Base-by-base conservation (phyloP, 2,329 filamentous ascomycete species). In the Cytospora piceicola region DNA sequence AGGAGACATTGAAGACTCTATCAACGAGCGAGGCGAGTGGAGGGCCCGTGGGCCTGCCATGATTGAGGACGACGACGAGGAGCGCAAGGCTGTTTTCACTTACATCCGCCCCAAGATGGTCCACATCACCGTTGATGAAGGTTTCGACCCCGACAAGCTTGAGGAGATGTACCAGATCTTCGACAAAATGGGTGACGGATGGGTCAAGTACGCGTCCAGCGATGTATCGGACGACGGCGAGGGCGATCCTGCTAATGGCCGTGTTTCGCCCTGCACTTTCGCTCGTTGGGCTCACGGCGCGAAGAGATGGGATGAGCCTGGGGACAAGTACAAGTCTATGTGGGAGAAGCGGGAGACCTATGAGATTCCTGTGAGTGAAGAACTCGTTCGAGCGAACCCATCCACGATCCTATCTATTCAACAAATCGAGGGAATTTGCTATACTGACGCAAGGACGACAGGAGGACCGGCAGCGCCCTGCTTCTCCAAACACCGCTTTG, bases 231-330 rank as follows among this genome's bases (percentile, higher is more conserved):
- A 82, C 59, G 73, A 77, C 24, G 61, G 61, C 29, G 81, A 84
- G 64, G 80, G 78, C 1, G 75, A 76, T 27, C 73, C 75, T 0
- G 69, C 73, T 4, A 70, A 73, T 4, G 75, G 74, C 1, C 76
- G 75, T 1, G 77, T 83, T 32, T 78, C 76, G 0, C 78, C 80
- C 1, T 77, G 74, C 65, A 81, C 76, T 0, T 83, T 83, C 64
- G 72, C 75, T 15, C 69, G 73, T 1, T 77, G 75, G 73, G 70
- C 78, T 36, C 69, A 77, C 64, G 79, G 77, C 59, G 73, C 73
- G 46, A 67, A 73, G 67, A 71, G 74, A 62, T 75, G 72, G 72
- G 72, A 77, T 20, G 67, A 60, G 22, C 51, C 52, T 22, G 56
- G 29, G 12, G 63, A 67, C 55, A 63, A 56, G 51, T 56, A 55